Evolutionary conservation across 208 protist genomes (phyloP).

Genomic region (Leishmania lainsoni): DNA sequence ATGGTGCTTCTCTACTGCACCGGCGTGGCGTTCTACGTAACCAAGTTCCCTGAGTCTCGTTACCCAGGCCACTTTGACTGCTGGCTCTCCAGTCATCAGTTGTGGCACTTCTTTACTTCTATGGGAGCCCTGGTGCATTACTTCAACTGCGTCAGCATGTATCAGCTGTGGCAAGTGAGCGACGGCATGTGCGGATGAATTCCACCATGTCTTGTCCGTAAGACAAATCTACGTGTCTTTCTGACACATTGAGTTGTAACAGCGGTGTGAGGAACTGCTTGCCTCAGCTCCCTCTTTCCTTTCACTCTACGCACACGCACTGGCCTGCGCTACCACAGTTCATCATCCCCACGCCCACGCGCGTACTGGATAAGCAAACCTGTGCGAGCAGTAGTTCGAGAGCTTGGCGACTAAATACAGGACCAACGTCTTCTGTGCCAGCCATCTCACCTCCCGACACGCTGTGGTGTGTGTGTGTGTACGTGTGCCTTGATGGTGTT

Average conservation of each 20-base stretch:
- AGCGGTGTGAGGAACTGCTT: neutral
- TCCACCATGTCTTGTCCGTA: neutral
- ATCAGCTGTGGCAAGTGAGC: slow-evolving; percentile 50
- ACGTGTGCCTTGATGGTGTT: neutral
- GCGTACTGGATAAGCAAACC: neutral
- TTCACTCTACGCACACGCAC: neutral
- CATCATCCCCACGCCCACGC: neutral
- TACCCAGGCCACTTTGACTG: slow-evolving; percentile 78
- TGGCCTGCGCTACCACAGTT: neutral
- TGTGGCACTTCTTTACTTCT: slow-evolving; percentile 84
- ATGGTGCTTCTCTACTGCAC: slow-evolving; percentile 75
- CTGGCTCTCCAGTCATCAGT: slow-evolving; percentile 70
- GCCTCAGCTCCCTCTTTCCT: neutral
- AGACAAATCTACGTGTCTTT: neutral
- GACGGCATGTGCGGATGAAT: slow-evolving; percentile 20
- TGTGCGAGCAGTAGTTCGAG: neutral
- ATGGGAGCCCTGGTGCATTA: slow-evolving; percentile 74
- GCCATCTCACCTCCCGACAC: neutral
- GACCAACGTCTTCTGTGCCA: neutral
- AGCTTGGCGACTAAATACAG: neutral
- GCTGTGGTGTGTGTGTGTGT: neutral
- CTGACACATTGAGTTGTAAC: neutral
- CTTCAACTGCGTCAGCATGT: slow-evolving; percentile 76
- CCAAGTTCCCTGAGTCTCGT: slow-evolving; percentile 70
- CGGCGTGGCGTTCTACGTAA: slow-evolving; percentile 79